Conservation (phyloP, 1,139 yeast genomes). For the Yamadazyma jaroonii region DNA sequence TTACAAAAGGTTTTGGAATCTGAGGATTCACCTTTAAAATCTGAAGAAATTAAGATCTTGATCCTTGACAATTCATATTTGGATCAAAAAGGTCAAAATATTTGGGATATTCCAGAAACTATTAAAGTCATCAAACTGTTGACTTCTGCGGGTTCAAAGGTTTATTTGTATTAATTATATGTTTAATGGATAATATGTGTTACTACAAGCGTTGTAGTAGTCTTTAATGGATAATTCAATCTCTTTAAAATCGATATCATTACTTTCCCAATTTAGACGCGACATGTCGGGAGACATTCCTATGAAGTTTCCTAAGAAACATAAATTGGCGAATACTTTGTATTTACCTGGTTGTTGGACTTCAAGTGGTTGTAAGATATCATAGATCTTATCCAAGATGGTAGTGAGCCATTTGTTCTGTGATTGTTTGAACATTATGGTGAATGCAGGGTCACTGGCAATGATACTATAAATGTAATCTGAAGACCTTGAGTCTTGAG, state of each 20-base stretch:
- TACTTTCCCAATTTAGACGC: constrained; percentile 6
- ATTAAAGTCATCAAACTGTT: constrained; percentile 38
- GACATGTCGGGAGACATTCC: constrained; percentile 1
- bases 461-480: constrained; percentile 21
- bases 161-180: constrained; percentile 43
- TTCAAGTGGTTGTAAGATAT: not conserved
- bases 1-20: constrained; percentile 45
- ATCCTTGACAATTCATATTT: constrained; percentile 64
- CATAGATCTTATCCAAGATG: not conserved
- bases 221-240: constrained; percentile 25
- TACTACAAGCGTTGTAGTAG: constrained; percentile 28
- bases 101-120: constrained; percentile 60
- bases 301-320: not conserved
- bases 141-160: constrained; percentile 41
- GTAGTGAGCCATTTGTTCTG: constrained; percentile 28
- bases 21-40: constrained; percentile 37
- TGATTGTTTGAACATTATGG: constrained; percentile 16
- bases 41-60: constrained; percentile 51
- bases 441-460: constrained; percentile 18
- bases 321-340: constrained; percentile 1
- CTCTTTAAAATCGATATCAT: constrained; percentile 14
- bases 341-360: not conserved
- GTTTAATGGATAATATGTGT: constrained; percentile 31
- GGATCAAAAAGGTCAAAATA: constrained; percentile 59
- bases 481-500: constrained; percentile 5